phyloP scores from a whole-genome alignment of 192 early-diverging fungal genomes.

The Backusella australiensis region DNA sequence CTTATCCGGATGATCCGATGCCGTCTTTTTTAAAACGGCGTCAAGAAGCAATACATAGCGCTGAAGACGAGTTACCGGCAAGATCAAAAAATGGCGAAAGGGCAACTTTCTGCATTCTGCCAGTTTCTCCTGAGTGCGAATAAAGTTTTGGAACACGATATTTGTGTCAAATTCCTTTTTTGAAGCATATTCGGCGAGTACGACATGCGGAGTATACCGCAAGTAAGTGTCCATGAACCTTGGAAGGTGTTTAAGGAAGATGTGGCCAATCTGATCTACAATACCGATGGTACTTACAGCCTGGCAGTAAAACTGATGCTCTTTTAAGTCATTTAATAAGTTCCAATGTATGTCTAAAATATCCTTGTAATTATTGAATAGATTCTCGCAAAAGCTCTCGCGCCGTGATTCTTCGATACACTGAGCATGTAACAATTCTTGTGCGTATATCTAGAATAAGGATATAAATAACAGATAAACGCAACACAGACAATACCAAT shows the following conservation, averaged over 20 bases:
- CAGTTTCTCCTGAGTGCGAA: constrained; percentile 50
- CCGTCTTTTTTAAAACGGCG: constrained; percentile 79
- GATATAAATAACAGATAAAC: background rate
- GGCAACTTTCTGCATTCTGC: constrained; percentile 28
- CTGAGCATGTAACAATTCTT: constrained; percentile 45
- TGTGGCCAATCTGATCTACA: constrained; percentile 81
- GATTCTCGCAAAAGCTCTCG: constrained; percentile 61
- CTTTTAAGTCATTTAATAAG: constrained; percentile 51
- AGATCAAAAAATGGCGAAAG: constrained; percentile 51
- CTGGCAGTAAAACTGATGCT: constrained; percentile 55
- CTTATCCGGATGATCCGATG: constrained; percentile 76
- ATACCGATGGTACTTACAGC: constrained; percentile 62
- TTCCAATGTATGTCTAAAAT: constrained; percentile 54
- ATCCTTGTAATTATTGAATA: constrained; percentile 71
- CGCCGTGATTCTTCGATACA: constrained; percentile 20
- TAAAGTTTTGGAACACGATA: constrained; percentile 67
- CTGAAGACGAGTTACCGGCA: constrained; percentile 82
- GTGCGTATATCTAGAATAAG: constrained; percentile 32
- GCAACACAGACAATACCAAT: background rate
- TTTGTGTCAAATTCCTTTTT: constrained; percentile 72
- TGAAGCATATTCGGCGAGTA: constrained; percentile 68
- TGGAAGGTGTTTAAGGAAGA: constrained; percentile 63
- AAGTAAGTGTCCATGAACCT: constrained; percentile 69
- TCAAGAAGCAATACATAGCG: constrained; percentile 83
- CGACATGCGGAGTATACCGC: constrained; percentile 78